phyloP scores from a whole-genome alignment of 2,329 filamentous ascomycete species.

The Neoascochyta sp. region DNA sequence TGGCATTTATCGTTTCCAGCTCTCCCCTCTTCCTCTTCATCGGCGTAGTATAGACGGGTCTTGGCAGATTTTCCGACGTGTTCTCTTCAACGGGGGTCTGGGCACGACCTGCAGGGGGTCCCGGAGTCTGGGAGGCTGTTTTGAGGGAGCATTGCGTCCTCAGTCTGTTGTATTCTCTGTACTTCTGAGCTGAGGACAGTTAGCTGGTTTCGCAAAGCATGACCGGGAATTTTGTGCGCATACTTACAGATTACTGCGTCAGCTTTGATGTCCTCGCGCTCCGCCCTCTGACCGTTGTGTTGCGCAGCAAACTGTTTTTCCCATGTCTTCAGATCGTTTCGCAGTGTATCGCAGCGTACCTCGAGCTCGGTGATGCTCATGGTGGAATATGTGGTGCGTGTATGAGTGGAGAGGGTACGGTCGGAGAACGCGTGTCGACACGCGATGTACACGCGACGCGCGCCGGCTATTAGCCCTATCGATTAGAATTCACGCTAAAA shows the following conservation, averaged over 20 bases:
- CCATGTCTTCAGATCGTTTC: slow-evolving; percentile 70
- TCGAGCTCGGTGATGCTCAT: slow-evolving; percentile 30
- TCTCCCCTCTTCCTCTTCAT: slow-evolving; percentile 33
- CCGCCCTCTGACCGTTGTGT: slow-evolving; percentile 65
- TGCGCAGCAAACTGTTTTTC: slow-evolving; percentile 63
- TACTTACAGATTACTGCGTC: slow-evolving; percentile 65
- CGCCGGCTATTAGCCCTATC: too few relatives aligned
- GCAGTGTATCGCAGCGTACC: slow-evolving; percentile 82
- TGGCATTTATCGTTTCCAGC: too few relatives aligned
- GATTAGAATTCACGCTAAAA: too few relatives aligned
- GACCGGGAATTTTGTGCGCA: background rate
- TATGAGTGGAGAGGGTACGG: slow-evolving; percentile 13
- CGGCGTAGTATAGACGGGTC: slow-evolving; percentile 21
- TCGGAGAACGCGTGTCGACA: slow-evolving; percentile 24
- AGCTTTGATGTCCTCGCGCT: slow-evolving; percentile 71
- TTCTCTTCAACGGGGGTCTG: slow-evolving; percentile 16
- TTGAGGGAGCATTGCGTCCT: slow-evolving; percentile 40
- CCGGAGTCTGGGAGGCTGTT: slow-evolving; percentile 30
- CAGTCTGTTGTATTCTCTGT: slow-evolving; percentile 70
- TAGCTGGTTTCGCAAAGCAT: slow-evolving; percentile 10
- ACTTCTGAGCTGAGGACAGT: slow-evolving; percentile 59
- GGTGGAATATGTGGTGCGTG: slow-evolving; percentile 10
- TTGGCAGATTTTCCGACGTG: slow-evolving; percentile 25
- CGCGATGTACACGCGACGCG: slow-evolving; percentile 12
- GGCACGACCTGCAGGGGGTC: slow-evolving; percentile 23